A percentile compares a stretch with the other conserved stretches of the same genome.
phyloP scores from a whole-genome alignment of 2,329 filamentous ascomycete species.

The Epichloe hybrida region DNA sequence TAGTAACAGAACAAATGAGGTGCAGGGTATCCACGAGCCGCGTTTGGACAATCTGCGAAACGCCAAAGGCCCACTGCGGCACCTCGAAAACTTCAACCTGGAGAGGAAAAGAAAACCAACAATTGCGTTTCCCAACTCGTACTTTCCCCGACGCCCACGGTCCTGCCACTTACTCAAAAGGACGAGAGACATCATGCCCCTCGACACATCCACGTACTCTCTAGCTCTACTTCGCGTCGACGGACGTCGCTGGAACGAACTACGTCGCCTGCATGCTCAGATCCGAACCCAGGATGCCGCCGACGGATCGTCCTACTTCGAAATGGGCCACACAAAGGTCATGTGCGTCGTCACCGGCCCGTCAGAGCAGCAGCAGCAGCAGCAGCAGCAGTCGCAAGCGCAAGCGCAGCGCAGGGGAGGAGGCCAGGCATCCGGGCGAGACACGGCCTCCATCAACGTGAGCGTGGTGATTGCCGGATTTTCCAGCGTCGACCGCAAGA shows the following conservation, averaged over 20 bases:
- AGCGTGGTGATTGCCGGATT: constrained; percentile 81
- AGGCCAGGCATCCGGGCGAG: constrained; percentile 29
- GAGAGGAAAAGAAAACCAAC: too few species aligned
- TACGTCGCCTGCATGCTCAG: constrained; percentile 75
- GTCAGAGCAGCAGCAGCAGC: constrained; percentile 52
- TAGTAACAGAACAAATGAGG: too few species aligned
- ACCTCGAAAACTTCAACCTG: too few species aligned
- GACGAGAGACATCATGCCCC: constrained; percentile 50
- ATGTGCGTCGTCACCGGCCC: constrained; percentile 87
- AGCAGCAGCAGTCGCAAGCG: constrained; percentile 48
- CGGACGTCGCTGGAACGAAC: constrained; percentile 90
- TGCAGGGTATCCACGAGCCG: too few species aligned
- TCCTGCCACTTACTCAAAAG: background rate
- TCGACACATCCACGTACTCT: constrained; percentile 85
- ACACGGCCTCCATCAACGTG: constrained; percentile 52
- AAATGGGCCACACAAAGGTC: constrained; percentile 96
- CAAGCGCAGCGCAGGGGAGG: constrained; percentile 19
- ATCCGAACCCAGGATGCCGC: constrained; percentile 86
- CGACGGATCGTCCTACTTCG: constrained; percentile 84
- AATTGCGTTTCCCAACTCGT: too few species aligned
- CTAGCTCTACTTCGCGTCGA: constrained; percentile 74
- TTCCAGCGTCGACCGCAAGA: constrained; percentile 72
- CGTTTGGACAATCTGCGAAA: too few species aligned
- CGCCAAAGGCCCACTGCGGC: too few species aligned
- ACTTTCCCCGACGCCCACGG: too few species aligned